These are phyloP conservation scores for Carex myosuroides DNA, from an alignment of 176 grass and related monocot genomes.

Conservation along the genomic window DNA sequence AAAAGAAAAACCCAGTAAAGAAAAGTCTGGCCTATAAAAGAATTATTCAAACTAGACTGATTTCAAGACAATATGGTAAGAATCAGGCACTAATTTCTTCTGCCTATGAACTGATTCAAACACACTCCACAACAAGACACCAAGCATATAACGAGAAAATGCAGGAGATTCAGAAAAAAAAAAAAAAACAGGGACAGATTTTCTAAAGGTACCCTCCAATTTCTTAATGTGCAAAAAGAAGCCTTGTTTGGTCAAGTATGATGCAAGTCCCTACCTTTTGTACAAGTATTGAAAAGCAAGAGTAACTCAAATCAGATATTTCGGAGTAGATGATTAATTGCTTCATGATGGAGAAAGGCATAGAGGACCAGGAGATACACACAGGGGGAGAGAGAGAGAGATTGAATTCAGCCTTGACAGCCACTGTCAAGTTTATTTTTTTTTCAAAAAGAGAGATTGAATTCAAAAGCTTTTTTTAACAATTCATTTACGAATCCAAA, in stretches of 20 bases:
- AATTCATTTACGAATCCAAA: not conserved
- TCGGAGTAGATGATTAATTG: not conserved
- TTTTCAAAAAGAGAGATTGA: not conserved
- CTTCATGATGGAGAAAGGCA: not conserved
- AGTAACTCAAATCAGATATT: not conserved
- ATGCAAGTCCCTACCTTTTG: not conserved
- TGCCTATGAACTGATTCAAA: not conserved
- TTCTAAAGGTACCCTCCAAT: not conserved
- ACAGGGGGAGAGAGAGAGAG: not conserved
- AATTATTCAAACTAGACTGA: not conserved
- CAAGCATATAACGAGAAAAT: not conserved
- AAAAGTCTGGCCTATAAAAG: not conserved
- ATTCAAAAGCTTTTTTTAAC: not conserved
- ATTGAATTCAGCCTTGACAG: too few relatives aligned
- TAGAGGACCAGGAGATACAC: not conserved
- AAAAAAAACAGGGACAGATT: not conserved
- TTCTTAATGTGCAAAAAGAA: not conserved
- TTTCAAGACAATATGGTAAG: not conserved
- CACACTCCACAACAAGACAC: not conserved
- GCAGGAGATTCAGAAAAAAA: not conserved
- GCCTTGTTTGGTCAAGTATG: not conserved
- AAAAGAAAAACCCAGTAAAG: not conserved
- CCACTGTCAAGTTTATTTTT: too few relatives aligned
- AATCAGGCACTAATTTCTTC: not conserved
- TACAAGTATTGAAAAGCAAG: not conserved